Evolutionary conservation across 306 rosid genomes (phyloP).

Genomic region (Abrus precatorius): DNA sequence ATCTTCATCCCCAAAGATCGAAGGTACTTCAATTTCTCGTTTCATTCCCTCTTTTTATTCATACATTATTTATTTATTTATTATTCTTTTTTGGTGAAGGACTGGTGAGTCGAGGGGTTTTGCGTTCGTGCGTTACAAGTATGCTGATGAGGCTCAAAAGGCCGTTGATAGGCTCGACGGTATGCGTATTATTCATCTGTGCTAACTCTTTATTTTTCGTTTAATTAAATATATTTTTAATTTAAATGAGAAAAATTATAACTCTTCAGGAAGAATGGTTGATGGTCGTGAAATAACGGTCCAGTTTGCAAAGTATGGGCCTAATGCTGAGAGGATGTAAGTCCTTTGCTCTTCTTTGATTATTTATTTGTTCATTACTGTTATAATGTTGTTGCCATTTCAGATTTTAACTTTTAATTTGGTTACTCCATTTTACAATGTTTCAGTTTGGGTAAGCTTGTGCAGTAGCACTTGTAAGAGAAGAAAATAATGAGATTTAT

Average conservation of each 20-base stretch:
- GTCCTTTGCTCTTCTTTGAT: slow-evolving; percentile 36
- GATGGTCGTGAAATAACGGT: slow-evolving; percentile 96
- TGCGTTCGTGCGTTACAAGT: slow-evolving; percentile 92
- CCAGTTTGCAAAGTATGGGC: slow-evolving; percentile 95
- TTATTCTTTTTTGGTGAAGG: slow-evolving; percentile 44
- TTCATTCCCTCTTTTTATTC: not conserved
- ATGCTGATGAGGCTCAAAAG: slow-evolving; percentile 90
- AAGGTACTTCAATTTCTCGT: slow-evolving; percentile 55
- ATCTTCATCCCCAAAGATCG: slow-evolving; percentile 94
- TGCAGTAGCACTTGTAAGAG: not conserved
- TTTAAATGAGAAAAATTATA: not conserved
- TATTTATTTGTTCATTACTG: not conserved
- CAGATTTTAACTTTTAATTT: not conserved
- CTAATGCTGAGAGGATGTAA: slow-evolving; percentile 93
- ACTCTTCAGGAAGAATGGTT: slow-evolving; percentile 73
- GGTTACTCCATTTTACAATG: not conserved
- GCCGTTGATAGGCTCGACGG: slow-evolving; percentile 95
- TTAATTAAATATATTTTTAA: too few species aligned
- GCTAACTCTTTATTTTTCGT: not conserved
- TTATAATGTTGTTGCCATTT: not conserved
- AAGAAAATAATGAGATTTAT: too few species aligned
- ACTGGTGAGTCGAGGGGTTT: slow-evolving; percentile 94
- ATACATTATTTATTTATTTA: not conserved
- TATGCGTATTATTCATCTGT: slow-evolving; percentile 7
- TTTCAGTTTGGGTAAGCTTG: not conserved